Conservation (phyloP, 108 stramenopile genomes). For the Fistulifera solaris region DNA sequence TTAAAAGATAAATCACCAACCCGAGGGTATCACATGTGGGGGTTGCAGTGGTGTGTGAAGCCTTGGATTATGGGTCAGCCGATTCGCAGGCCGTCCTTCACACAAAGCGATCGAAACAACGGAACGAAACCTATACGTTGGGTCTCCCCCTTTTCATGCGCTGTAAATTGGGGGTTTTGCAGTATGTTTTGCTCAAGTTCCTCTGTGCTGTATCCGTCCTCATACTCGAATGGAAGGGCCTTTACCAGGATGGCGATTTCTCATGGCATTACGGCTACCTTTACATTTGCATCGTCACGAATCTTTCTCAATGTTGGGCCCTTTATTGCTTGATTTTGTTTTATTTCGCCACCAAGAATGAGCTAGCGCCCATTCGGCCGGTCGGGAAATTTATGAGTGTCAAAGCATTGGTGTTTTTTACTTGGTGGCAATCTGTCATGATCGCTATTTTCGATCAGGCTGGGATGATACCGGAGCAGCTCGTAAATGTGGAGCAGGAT, state of each 20-base stretch:
- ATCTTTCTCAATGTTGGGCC: constrained; percentile 93
- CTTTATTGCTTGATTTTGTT: constrained; percentile 93
- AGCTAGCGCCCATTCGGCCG: constrained; percentile 81
- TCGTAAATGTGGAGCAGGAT: constrained; percentile 24
- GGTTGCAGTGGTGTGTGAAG: constrained; percentile 71
- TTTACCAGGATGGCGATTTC: constrained; percentile 90
- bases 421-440: constrained; percentile 89
- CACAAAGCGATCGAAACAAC: constrained; percentile 2
- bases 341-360: constrained; percentile 87
- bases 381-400: constrained; percentile 93
- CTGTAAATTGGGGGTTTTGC: constrained; percentile 85
- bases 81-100: constrained; percentile 20
- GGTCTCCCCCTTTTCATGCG: constrained; percentile 77
- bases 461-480: constrained; percentile 76
- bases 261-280: constrained; percentile 69
- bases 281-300: constrained; percentile 82
- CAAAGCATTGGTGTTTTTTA: constrained; percentile 94
- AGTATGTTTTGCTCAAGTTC: constrained; percentile 90
- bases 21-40: constrained; percentile 79
- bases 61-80: constrained; percentile 92
- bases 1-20: constrained; percentile 85
- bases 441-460: constrained; percentile 77
- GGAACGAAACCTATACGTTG: constrained; percentile 65
- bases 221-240: constrained; percentile 47
- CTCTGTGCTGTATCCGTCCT: constrained; percentile 42